These are phyloP conservation scores for Picochlorum sp. DNA, from an alignment of 139 green algal species.

Conservation along the genomic window DNA sequence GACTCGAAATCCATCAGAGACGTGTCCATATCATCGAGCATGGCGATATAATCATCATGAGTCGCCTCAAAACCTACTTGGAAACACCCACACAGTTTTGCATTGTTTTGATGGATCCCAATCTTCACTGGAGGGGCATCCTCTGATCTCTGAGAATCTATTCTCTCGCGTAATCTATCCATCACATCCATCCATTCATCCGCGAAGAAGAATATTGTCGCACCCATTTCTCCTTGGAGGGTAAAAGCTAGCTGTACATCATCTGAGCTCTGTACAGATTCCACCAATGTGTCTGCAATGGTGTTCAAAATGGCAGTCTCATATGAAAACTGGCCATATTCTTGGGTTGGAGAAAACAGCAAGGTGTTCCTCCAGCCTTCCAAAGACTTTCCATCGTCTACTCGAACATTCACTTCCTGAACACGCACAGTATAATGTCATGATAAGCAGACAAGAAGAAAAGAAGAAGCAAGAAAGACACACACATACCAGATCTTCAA, in stretches of 20 bases:
- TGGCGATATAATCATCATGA: slow-evolving; percentile 8
- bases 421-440: not conserved
- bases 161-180: not conserved
- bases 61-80: slow-evolving; percentile 17
- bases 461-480: too few relatives aligned
- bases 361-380: slow-evolving; percentile 44
- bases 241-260: slow-evolving; percentile 10
- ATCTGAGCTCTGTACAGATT: not conserved
- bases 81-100: slow-evolving; percentile 33
- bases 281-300: slow-evolving; percentile 22
- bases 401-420: slow-evolving; percentile 11
- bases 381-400: slow-evolving; percentile 20
- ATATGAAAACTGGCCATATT: slow-evolving; percentile 33
- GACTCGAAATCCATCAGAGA: not conserved
- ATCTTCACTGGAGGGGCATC: slow-evolving; percentile 7
- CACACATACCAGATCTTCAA: too few relatives aligned
- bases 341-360: slow-evolving; percentile 29
- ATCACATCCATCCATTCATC: not conserved
- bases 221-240: slow-evolving; percentile 12
- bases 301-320: slow-evolving; percentile 33
- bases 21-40: slow-evolving; percentile 8
- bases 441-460: too few relatives aligned
- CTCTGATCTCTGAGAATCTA: not conserved
- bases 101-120: slow-evolving; percentile 26
- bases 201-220: slow-evolving; percentile 23